phyloP scores from a whole-genome alignment of 2,329 filamentous ascomycete genomes.

The Aspergillus tamarii region DNA sequence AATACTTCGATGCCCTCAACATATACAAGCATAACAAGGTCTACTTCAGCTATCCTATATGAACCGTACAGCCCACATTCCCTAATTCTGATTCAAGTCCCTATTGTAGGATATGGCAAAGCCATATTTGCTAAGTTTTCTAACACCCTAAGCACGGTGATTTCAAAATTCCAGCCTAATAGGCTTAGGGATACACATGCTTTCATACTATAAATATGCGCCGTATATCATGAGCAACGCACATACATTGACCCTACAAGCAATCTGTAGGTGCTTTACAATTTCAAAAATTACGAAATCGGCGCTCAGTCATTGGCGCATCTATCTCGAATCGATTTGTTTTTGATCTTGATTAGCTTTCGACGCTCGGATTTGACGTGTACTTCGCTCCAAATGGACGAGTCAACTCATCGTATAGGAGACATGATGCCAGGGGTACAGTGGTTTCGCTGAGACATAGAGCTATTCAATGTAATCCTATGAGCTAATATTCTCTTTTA shows the following conservation, averaged over 20 bases:
- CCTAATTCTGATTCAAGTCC: not conserved
- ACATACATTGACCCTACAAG: not conserved
- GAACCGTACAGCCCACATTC: not conserved
- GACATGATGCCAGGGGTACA: not conserved
- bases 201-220: not conserved
- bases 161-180: not conserved
- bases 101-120: not conserved
- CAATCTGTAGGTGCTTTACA: not conserved
- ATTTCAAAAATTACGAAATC: not conserved
- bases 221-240: not conserved
- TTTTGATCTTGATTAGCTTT: not conserved
- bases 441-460: not conserved
- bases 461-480: not conserved
- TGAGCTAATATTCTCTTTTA: not conserved
- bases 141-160: not conserved
- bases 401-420: not conserved
- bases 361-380: not conserved
- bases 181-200: not conserved
- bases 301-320: not conserved
- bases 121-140: not conserved
- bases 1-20: not conserved
- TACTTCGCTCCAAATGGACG: not conserved
- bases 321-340: not conserved
- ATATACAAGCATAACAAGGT: not conserved
- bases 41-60: not conserved